A percentile compares a stretch with the other conserved stretches of the same genome.
These are phyloP conservation scores for Rhynchospora pubera DNA, from an alignment of 176 grass and related monocot species.

Conservation along the genomic window DNA sequence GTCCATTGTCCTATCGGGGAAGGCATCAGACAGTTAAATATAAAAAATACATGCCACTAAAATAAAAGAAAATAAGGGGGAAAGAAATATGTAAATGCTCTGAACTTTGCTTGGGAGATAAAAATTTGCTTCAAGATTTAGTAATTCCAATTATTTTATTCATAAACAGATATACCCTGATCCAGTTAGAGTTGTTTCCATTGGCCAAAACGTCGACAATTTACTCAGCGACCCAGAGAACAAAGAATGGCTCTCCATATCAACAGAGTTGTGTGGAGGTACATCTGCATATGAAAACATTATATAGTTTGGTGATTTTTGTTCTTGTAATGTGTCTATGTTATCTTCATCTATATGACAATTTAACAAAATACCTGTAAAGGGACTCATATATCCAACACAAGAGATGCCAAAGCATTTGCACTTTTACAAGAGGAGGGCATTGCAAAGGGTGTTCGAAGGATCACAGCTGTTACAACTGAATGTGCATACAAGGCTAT, in stretches of 20 bases:
- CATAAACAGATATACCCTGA: slow-evolving; percentile 70
- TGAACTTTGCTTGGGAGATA: background rate
- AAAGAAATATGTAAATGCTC: background rate
- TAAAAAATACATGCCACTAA: background rate
- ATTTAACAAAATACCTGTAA: slow-evolving; percentile 17
- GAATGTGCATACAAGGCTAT: slow-evolving; percentile 56
- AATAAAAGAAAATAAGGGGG: background rate
- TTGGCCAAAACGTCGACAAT: slow-evolving; percentile 82
- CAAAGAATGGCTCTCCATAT: slow-evolving; percentile 82
- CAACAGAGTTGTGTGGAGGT: slow-evolving; percentile 90
- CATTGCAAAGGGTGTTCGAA: slow-evolving; percentile 86
- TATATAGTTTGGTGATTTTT: background rate
- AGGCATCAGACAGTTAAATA: background rate
- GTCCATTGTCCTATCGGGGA: background rate
- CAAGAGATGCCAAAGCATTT: slow-evolving; percentile 70
- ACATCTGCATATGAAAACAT: slow-evolving; percentile 9
- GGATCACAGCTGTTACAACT: slow-evolving; percentile 81
- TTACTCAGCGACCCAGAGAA: slow-evolving; percentile 57
- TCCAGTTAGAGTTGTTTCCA: slow-evolving; percentile 76
- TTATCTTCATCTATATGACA: slow-evolving; percentile 12
- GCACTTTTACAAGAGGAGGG: slow-evolving; percentile 86
- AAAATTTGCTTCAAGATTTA: background rate
- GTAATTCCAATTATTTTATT: background rate
- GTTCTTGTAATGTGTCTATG: background rate
- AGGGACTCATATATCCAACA: slow-evolving; percentile 86